Base-by-base conservation (phyloP, 2,329 filamentous ascomycete species). In the Cordyceps cateniannulata region DNA sequence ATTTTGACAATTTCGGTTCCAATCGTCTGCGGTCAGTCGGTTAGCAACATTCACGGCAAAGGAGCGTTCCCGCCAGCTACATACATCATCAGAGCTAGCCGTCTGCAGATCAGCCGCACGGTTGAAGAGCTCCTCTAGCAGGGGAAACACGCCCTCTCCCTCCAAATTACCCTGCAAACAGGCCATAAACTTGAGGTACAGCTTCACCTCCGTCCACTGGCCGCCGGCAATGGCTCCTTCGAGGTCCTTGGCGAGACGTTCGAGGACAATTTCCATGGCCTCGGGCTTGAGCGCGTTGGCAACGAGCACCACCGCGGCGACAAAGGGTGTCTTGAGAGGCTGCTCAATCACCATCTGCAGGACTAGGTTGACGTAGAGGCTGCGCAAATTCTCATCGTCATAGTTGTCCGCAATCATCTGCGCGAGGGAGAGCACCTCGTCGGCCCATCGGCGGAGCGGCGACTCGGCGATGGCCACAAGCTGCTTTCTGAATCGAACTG, bases 261-360 rank as follows among this genome's bases (percentile, higher is more conserved):
- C 80, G 66, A 98, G 79, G 22, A 96, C 79, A 65, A 91, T 85
- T 42, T 81, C 81, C 35, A 88, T 84, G 40, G 96, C 80, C 66
- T 95, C 89, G 5, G 88, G 81, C 70, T 91, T 91, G 67, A 89
- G 77, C 27, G 85, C 83, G 76, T 98, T 97, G 65, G 87, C 83
- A 61, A 91, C 83, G 62, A 96, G 81, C 48, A 96, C 83, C 16
- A 93, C 87, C 22, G 90, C 91, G 10, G 93, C 92, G 42, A 96
- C 83, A 71, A 97, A 98, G 0, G 95, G 93, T n/a, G 92, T 96
- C 80, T 98, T 98, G 74, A 99, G 88, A 1, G 95, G 95, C 76
- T 99, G 95, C 76, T 99, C 95, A 40, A 91, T 73, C 48, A 89
- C 82, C 65, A 98, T 81, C 74, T 93, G 90, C 62, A 93, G 77